These are phyloP conservation scores for Stentor coeruleus DNA, from an alignment of 73 alveolate species.

Conservation along the genomic window DNA sequence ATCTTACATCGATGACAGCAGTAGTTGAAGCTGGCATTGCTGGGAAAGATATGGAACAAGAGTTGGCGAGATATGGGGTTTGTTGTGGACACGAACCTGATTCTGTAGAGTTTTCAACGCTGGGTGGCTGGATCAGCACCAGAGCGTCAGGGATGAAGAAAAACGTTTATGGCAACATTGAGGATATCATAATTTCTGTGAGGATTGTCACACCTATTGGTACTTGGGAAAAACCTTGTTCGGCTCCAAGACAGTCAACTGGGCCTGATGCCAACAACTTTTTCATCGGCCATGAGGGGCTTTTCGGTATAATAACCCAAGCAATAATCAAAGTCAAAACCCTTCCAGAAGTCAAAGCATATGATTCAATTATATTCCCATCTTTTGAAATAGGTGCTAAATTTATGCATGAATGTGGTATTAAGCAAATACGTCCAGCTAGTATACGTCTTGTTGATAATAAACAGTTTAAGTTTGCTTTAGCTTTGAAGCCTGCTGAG, in stretches of 20 bases:
- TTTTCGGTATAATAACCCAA: slow-evolving; percentile 77
- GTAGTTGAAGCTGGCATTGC: slow-evolving; percentile 86
- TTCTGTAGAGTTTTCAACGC: slow-evolving; percentile 75
- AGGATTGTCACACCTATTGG: slow-evolving; percentile 83
- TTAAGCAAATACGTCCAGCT: slow-evolving; percentile 72
- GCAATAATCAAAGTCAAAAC: slow-evolving; percentile 66
- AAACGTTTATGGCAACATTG: slow-evolving; percentile 91
- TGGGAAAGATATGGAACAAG: slow-evolving; percentile 83
- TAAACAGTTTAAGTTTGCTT: slow-evolving; percentile 70
- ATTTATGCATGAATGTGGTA: slow-evolving; percentile 76
- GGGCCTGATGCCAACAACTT: slow-evolving; percentile 82
- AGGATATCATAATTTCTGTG: slow-evolving; percentile 73
- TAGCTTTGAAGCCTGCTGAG: slow-evolving; percentile 71
- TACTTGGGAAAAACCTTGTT: slow-evolving; percentile 47
- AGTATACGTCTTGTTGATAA: slow-evolving; percentile 83
- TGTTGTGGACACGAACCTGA: slow-evolving; percentile 91
- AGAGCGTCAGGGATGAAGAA: slow-evolving; percentile 95
- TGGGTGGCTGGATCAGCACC: slow-evolving; percentile 91
- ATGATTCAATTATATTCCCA: slow-evolving; percentile 78
- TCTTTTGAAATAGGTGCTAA: slow-evolving; percentile 75
- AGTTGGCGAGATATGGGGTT: slow-evolving; percentile 74
- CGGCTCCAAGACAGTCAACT: slow-evolving; percentile 78
- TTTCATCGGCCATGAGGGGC: slow-evolving; percentile 80
- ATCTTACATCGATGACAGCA: slow-evolving; percentile 79
- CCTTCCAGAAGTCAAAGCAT: slow-evolving; percentile 62